phyloP scores from a whole-genome alignment of 768 basidiomycete genomes.

The Pulveroboletus sp. region DNA sequence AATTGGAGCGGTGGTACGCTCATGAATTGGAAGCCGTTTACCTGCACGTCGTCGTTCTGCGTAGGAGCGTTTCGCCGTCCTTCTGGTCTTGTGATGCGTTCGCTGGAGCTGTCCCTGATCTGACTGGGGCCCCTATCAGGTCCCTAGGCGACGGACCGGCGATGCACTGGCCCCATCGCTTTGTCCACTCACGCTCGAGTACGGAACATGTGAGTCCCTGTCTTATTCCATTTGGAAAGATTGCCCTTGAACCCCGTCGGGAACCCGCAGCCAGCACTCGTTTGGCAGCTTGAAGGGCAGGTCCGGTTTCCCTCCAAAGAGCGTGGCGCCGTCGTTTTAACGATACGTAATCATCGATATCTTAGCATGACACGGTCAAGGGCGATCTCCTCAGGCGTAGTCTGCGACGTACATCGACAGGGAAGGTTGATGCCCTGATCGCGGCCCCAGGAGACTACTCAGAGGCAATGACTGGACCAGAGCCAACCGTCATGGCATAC shows the following conservation, averaged over 20 bases:
- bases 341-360: constrained; percentile 18
- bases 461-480: background rate
- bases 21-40: too few species aligned
- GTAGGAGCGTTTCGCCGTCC: too few species aligned
- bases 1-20: too few species aligned
- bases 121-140: too few species aligned
- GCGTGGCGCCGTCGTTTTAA: background rate
- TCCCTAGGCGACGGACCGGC: too few species aligned
- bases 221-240: background rate
- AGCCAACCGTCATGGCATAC: background rate
- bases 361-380: background rate
- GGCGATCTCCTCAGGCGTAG: background rate
- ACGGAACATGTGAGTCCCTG: background rate
- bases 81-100: too few species aligned
- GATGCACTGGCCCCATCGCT: too few species aligned
- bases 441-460: background rate
- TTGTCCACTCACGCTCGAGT: too few species aligned
- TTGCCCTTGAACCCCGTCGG: constrained; percentile 1
- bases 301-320: background rate
- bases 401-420: background rate
- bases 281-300: constrained; percentile 4
- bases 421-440: too few species aligned
- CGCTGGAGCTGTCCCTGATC: too few species aligned
- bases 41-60: too few species aligned
- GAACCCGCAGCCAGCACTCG: constrained; percentile 3